phyloP scores from a whole-genome alignment of 305 asterid genomes.

The Solanum hybrid region DNA sequence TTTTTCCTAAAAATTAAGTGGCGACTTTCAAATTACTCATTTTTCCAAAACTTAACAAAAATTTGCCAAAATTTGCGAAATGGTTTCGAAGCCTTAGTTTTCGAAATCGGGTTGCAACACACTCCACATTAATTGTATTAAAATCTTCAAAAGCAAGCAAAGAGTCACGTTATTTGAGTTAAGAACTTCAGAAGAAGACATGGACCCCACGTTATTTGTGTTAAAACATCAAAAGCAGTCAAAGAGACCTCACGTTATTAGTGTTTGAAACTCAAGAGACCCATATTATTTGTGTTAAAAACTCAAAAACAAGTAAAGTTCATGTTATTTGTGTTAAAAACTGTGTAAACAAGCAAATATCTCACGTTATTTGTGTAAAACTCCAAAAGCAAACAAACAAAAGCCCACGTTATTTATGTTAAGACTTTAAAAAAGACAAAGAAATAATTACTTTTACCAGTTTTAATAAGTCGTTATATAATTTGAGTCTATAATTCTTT shows the following conservation, averaged over 20 bases:
- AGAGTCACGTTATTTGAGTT: no score
- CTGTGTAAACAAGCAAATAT: background rate
- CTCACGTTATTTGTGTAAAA: background rate
- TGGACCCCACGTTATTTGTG: no score
- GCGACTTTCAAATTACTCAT: no score
- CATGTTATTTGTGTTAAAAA: background rate
- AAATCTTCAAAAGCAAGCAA: no score
- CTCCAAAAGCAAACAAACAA: background rate
- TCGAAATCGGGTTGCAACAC: no score
- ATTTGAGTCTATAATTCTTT: background rate
- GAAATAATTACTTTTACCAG: background rate
- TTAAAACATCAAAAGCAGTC: no score
- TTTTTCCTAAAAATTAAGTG: no score
- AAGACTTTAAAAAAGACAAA: background rate
- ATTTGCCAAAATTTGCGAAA: no score
- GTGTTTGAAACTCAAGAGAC: background rate
- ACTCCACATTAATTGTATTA: no score
- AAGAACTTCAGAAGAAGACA: no score
- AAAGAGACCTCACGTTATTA: background rate
- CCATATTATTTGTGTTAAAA: background rate
- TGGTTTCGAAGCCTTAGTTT: no score
- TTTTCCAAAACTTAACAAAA: no score
- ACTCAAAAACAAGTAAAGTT: background rate
- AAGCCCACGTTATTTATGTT: background rate
- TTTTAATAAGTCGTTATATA: background rate